Percentiles rank a stretch among this genome's conserved stretches.
Evolutionary conservation across 2,329 filamentous ascomycete genomes (phyloP).

Genomic region (Esteya vermicola): DNA sequence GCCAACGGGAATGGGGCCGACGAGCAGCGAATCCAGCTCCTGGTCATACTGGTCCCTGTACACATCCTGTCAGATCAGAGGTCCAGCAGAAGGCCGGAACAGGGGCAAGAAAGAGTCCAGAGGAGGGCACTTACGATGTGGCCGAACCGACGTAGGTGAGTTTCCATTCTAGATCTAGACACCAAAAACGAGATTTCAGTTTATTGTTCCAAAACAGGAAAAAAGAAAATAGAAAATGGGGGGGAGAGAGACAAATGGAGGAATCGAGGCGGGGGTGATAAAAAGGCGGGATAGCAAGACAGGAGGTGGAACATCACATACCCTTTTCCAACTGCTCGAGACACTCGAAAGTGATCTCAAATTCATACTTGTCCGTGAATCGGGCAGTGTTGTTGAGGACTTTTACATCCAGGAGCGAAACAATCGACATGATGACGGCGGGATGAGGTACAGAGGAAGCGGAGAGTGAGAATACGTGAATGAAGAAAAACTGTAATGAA

Average conservation of each 20-base stretch:
- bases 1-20: constrained; percentile 92
- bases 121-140: constrained; percentile 58
- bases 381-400: constrained; percentile 94
- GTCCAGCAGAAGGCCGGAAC: not conserved
- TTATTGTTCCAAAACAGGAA: not conserved
- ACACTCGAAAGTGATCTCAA: constrained; percentile 98
- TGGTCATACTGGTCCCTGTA: constrained; percentile 87
- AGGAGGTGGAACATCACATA: constrained; percentile 24
- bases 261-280: too few species aligned
- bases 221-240: too few species aligned
- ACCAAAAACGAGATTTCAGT: not conserved
- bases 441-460: not conserved
- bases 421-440: constrained; percentile 71
- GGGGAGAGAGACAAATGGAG: too few species aligned
- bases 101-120: constrained; percentile 7
- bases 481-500: not conserved
- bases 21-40: constrained; percentile 90
- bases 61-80: not conserved
- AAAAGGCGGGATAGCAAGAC: too few species aligned
- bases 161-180: constrained; percentile 92
- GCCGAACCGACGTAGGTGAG: constrained; percentile 97
- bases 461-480: not conserved
- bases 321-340: constrained; percentile 89
- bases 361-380: constrained; percentile 86
- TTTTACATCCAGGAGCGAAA: constrained; percentile 88